A percentile compares a stretch with the other conserved stretches of the same genome.
phyloP scores from a whole-genome alignment of 2,329 filamentous ascomycete genomes.

The Fusarium austroafricanum region DNA sequence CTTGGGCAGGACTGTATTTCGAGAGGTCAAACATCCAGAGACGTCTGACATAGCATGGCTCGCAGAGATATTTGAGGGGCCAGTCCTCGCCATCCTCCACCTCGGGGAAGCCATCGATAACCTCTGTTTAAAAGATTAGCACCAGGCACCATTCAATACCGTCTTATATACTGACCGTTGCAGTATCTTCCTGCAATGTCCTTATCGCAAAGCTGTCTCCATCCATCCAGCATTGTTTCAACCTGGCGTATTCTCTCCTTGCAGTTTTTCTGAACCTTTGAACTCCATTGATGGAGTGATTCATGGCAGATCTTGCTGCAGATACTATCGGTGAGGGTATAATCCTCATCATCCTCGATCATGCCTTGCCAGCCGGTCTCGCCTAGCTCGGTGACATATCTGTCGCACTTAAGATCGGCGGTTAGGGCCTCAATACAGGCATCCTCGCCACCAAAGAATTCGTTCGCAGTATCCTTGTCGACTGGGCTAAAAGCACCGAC shows the following conservation, averaged over 20 bases:
- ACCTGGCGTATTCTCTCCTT: not conserved
- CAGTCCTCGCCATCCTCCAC: not conserved
- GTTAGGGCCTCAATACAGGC: not conserved
- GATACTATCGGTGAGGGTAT: not conserved
- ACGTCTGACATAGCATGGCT: conserved; percentile 15
- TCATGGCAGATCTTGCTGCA: not conserved
- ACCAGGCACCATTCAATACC: accelerated
- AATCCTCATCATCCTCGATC: too few relatives aligned
- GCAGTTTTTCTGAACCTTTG: not conserved
- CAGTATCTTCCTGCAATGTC: conserved; percentile 10
- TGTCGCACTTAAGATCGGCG: not conserved
- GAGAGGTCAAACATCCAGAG: conserved; percentile 10
- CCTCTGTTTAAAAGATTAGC: not conserved
- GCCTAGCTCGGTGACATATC: too few relatives aligned
- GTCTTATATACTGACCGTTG: not conserved
- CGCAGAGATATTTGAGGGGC: not conserved
- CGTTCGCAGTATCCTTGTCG: not conserved
- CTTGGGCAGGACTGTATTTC: too few relatives aligned
- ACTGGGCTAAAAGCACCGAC: not conserved
- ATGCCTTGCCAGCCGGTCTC: too few relatives aligned
- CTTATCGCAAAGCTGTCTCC: conserved; percentile 14
- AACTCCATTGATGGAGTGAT: not conserved
- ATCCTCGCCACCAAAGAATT: not conserved
- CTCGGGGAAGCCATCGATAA: not conserved
- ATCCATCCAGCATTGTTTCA: not conserved